Evolutionary conservation across 495 filamentous ascomycete species (phyloP).

Genomic region (Penicillium goetzii): DNA sequence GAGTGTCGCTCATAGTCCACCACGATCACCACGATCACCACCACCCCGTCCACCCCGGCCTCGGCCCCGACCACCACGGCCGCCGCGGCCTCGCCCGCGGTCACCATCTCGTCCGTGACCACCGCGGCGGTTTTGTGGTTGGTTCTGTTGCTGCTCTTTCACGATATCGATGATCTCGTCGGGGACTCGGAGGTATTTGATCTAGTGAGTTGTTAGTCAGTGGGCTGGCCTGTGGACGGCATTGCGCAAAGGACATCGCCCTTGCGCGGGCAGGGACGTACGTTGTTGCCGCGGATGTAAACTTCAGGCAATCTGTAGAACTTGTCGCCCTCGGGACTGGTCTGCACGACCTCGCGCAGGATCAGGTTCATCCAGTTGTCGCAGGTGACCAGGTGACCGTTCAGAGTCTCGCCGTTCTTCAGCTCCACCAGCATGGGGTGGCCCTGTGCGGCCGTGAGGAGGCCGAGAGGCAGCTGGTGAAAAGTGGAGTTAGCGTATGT

Average conservation of each 20-base stretch:
- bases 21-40: slow-evolving; percentile 23
- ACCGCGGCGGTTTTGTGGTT: slow-evolving; percentile 71
- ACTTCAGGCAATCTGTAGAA: slow-evolving; percentile 91
- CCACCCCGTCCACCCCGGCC: slow-evolving; percentile 48
- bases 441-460: slow-evolving; percentile 93
- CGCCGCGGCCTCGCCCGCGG: slow-evolving; percentile 55
- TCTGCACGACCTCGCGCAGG: slow-evolving; percentile 96
- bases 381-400: slow-evolving; percentile 92
- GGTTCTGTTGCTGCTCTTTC: slow-evolving; percentile 79
- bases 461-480: slow-evolving; percentile 81
- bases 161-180: slow-evolving; percentile 94
- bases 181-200: slow-evolving; percentile 95
- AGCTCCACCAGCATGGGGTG: slow-evolving; percentile 99
- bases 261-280: slow-evolving; percentile 45
- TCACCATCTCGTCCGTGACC: slow-evolving; percentile 64
- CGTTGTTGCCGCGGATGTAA: slow-evolving; percentile 96
- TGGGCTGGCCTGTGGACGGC: not conserved
- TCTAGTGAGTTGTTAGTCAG: slow-evolving; percentile 56
- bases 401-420: slow-evolving; percentile 97
- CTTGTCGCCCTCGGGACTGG: slow-evolving; percentile 89
- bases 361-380: slow-evolving; percentile 99
- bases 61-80: slow-evolving; percentile 56
- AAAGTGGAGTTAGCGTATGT: slow-evolving; percentile 14
- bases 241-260: not conserved
- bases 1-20: slow-evolving; percentile 11